Conservation (phyloP, 202 grass and related monocot genomes). For the Cymbopogon flexuosus region DNA sequence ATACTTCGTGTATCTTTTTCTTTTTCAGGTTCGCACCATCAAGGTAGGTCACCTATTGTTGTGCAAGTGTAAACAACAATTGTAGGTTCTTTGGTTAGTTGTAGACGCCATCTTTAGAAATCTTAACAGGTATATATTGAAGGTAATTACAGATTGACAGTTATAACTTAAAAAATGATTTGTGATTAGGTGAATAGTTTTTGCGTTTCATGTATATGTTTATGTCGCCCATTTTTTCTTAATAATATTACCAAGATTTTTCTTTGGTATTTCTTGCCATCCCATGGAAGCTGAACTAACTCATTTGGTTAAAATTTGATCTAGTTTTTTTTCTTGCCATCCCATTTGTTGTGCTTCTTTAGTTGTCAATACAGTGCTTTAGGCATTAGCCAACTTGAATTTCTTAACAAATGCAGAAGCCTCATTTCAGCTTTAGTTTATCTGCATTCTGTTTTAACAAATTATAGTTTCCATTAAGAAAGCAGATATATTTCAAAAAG, state of each 20-base stretch:
- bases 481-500: background rate
- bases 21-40: conserved; percentile 82
- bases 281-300: background rate
- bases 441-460: conserved; percentile 4
- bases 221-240: conserved; percentile 8
- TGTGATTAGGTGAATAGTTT: background rate
- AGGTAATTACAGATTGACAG: conserved; percentile 7
- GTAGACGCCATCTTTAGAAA: conserved; percentile 24
- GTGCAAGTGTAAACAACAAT: conserved; percentile 35
- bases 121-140: background rate
- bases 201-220: background rate
- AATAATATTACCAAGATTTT: background rate
- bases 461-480: conserved; percentile 1
- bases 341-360: background rate
- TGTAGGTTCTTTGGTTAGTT: conserved; percentile 47
- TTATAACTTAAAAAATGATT: background rate
- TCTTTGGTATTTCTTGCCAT: background rate
- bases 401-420: conserved; percentile 13
- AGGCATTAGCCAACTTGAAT: background rate
- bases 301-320: background rate
- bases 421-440: background rate
- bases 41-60: conserved; percentile 75
- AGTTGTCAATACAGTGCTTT: conserved; percentile 12
- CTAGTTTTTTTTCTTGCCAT: background rate
- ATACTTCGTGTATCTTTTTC: conserved; percentile 32